Evolutionary conservation across 805 yeast genomes (phyloP).

Genomic region (Kazachstania psychrophila): DNA sequence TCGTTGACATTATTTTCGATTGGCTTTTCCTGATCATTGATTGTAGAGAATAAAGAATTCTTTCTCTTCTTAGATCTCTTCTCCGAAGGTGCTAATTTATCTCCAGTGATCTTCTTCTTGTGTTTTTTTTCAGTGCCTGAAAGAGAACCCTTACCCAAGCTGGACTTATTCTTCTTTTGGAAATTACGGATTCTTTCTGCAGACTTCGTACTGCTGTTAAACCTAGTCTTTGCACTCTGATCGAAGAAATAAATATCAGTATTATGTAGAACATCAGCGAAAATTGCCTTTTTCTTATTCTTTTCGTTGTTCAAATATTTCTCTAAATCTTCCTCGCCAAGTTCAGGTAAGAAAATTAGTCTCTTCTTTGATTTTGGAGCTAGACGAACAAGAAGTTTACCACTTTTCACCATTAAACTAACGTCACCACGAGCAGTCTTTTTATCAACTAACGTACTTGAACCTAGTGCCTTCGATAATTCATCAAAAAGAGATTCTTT

Average conservation of each 20-base stretch:
- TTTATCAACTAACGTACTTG: conserved; percentile 39
- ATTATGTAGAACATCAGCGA: conserved; percentile 21
- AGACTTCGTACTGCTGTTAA: conserved; percentile 24
- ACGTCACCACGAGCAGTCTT: conserved; percentile 44
- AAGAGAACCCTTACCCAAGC: background rate
- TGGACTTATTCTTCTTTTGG: conserved; percentile 13
- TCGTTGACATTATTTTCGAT: background rate
- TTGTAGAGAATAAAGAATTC: conserved; percentile 1
- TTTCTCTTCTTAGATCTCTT: conserved; percentile 1
- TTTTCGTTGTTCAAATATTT: conserved; percentile 19
- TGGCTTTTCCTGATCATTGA: conserved; percentile 1
- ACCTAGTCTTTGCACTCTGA: conserved; percentile 23
- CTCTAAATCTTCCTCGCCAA: conserved; percentile 12
- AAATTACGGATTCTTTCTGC: conserved; percentile 26
- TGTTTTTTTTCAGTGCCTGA: background rate
- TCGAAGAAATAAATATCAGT: conserved; percentile 30
- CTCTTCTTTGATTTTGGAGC: conserved; percentile 17
- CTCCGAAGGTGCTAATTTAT: no score
- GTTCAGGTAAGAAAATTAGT: conserved; percentile 19
- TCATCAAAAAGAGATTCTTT: conserved; percentile 34
- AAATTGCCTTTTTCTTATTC: conserved; percentile 16
- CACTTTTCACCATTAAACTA: conserved; percentile 15
- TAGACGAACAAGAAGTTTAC: conserved; percentile 13
- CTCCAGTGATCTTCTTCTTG: background rate
- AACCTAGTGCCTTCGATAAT: conserved; percentile 35